Evolutionary conservation across 2,329 filamentous ascomycete genomes (phyloP), one percentile per base, ranked within the genome.

Genomic region (Tolypocladium endophyticum): DNA sequence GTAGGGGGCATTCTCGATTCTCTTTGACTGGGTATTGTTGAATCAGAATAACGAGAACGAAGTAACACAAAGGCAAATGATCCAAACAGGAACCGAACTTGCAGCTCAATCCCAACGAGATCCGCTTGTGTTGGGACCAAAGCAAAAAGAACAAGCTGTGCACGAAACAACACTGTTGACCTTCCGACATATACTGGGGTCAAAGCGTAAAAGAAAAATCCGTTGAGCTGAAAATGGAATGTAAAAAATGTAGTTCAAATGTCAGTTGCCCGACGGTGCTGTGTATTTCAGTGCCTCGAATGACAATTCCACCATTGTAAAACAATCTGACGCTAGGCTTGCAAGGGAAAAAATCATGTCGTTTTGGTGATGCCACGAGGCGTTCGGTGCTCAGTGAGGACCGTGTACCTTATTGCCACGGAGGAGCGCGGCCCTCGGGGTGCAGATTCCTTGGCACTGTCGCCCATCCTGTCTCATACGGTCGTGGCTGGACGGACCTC

Each of bases 381-480:
- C 2, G 28, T 12, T 18, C 25, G 18, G 28, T 35, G 28, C 50
- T n/a, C 50, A 14, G 23, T 12, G 7, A n/a, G n/a, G 30, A 23
- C 30, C 2, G 20, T 33, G 30, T 23, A 33, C 4, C 4, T 43
- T 33, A 56, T 39, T 59, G 41, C 58, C 58, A 59, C 14, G 60
- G 57, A 30, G 45, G 57, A 60, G 50, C 56, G 39, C 65, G 59
- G 25, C 63, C 61, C 33, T 67, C 65, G 41, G 61, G 65, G 43
- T 62, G 66, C 43, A 60, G 56, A 55, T 67, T 69, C 57, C 69
- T 67, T 38, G 59, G 60, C n/a, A 53, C 55, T 23, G 73, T 74
- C 59, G 73, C 73, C 72, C 73, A 75, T 4, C 73, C 73, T 12
- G 67, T 73, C 60, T 75, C 73, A 33, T 67, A 66, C 11, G 66